A percentile compares a stretch with the other conserved stretches of the same genome.
Conservation (phyloP, 106 monocot species). For the Cymbidium sinense region DNA sequence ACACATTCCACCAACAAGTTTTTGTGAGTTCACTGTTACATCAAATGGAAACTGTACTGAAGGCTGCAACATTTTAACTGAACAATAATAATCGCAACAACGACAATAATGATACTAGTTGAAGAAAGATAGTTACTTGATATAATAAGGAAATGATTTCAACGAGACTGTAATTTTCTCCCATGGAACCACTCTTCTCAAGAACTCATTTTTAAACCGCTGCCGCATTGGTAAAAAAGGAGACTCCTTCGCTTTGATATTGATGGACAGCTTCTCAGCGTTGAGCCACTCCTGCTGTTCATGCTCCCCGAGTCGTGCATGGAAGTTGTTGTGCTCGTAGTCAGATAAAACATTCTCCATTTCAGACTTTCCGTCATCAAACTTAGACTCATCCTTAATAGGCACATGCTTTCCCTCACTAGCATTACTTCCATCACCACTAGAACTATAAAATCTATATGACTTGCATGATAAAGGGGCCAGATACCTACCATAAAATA, state of each 20-base stretch:
- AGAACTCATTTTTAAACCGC: conserved; percentile 82
- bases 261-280: conserved; percentile 43
- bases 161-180: conserved; percentile 82
- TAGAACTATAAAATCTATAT: conserved; percentile 61
- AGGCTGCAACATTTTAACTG: neutral
- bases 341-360: conserved; percentile 6
- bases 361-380: neutral
- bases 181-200: conserved; percentile 78
- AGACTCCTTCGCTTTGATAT: conserved; percentile 54
- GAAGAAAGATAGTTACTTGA: conserved; percentile 34
- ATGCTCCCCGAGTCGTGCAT: conserved; percentile 71
- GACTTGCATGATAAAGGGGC: conserved; percentile 1
- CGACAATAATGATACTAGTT: neutral
- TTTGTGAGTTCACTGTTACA: conserved; percentile 65
- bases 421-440: conserved; percentile 54
- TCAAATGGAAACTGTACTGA: neutral
- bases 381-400: conserved; percentile 26
- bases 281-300: conserved; percentile 93
- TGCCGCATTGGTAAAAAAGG: conserved; percentile 73
- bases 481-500: conserved; percentile 7
- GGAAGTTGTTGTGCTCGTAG: conserved; percentile 24
- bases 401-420: conserved; percentile 51
- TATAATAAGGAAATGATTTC: conserved; percentile 75
- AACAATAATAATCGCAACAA: neutral
- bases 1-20: conserved; percentile 74